Evolutionary conservation across 768 basidiomycete genomes (phyloP), one percentile per base, ranked within the genome.

Genomic region (Favolaschia claudopus): DNA sequence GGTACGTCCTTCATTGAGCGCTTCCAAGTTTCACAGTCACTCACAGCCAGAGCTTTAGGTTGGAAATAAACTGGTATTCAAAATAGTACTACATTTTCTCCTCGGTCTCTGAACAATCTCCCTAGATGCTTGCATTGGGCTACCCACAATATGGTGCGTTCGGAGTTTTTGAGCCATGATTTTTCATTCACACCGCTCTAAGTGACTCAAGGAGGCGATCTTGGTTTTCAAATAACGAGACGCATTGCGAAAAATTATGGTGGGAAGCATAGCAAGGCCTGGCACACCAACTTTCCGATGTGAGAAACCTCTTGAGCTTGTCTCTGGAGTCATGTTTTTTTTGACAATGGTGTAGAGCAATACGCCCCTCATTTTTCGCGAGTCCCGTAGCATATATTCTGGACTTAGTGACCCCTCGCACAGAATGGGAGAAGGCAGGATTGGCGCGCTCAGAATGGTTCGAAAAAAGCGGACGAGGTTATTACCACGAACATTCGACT

Each of bases 141-240:
- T 77, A 78, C 53, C 31, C 67, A 15, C 66, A 78, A 32, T 78
- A 77, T 45, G 77, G 76, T 70, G 39, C 19, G 5, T 12, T 52
- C 34, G 5, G 3, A 8, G 22, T 7, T 52, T 17, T 14, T n/a
- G n/a, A n/a, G n/a, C n/a, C n/a, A 29, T 31, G 10, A 7, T 4
- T n/a, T 32, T 10, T 8, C 14, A 17, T 19, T 60, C 25, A 60
- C 19, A 22, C 14, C 31, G 33, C 29, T 15, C 28, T 17, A 32
- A 81, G 77, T 77, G 13, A 73, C 72, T 0, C 77, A 79, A 54
- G 80, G 80, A 3, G 79, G 79, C 4, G 79, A 82, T 50, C 77
- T 77, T 71, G 80, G 80, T 22, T 60, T 67, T n/a, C 49, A 80
- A 74, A 69, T 81, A 17, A 73, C 74, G 10, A 62, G 62, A 1